A percentile compares a stretch with the other conserved stretches of the same genome.
phyloP scores from a whole-genome alignment of 768 basidiomycete species.

The Leccinum broughii region DNA sequence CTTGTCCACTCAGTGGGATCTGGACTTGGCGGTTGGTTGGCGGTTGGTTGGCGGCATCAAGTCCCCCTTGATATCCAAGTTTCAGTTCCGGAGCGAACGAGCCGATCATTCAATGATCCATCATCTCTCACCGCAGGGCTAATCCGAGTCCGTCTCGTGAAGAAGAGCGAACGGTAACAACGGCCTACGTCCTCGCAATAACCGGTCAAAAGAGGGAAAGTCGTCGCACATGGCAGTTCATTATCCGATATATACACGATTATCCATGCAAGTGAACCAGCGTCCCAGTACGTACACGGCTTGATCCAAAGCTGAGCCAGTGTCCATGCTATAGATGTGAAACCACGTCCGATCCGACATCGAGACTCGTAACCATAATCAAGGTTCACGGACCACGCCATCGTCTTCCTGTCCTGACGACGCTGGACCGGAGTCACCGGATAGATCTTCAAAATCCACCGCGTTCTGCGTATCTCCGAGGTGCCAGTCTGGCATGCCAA shows the following conservation, averaged over 20 bases:
- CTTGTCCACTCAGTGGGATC: too few species aligned
- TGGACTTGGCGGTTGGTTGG: too few species aligned
- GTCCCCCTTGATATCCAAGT: too few species aligned
- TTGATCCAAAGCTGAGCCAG: not conserved
- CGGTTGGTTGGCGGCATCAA: too few species aligned
- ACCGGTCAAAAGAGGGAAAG: not conserved
- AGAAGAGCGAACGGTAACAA: not conserved
- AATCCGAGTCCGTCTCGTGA: too few species aligned
- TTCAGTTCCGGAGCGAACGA: too few species aligned
- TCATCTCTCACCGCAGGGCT: too few species aligned
- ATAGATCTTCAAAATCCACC: constrained; percentile 43
- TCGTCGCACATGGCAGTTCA: not conserved
- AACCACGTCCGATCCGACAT: not conserved
- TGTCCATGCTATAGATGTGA: not conserved
- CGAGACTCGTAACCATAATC: not conserved
- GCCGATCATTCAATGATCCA: too few species aligned
- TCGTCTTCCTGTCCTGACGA: not conserved
- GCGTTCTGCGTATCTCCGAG: constrained; percentile 75
- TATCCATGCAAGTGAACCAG: not conserved
- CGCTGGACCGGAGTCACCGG: constrained; percentile 7
- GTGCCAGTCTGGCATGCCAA: constrained; percentile 65
- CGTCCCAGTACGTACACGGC: not conserved
- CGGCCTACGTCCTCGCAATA: not conserved
- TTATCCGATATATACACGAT: not conserved
- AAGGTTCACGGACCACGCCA: not conserved